Conservation (phyloP, 75 land plant species). For the Isoetes taiwanensis region DNA sequence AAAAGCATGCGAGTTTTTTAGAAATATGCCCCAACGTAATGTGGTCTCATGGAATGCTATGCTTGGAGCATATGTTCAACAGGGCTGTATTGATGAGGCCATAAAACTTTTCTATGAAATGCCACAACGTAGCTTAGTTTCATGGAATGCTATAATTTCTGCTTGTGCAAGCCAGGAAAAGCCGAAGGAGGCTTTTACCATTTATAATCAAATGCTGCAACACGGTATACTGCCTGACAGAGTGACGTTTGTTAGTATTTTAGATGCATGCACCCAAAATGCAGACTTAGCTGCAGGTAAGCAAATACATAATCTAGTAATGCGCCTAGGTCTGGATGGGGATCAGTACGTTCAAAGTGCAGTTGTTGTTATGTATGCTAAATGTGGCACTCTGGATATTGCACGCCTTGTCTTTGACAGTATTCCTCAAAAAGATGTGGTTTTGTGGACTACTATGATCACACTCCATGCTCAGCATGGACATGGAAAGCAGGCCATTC, state of each 20-base stretch:
- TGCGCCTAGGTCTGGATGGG: too few relatives aligned
- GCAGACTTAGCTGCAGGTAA: too few relatives aligned
- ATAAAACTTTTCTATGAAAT: constrained; percentile 23
- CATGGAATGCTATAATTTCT: constrained; percentile 40
- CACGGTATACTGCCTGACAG: background rate
- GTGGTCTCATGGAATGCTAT: constrained; percentile 17
- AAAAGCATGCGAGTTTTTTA: constrained; percentile 3
- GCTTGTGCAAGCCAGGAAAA: background rate
- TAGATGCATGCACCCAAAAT: background rate
- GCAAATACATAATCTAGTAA: too few relatives aligned
- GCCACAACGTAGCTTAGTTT: constrained; percentile 24
- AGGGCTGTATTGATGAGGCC: constrained; percentile 18
- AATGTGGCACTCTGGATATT: too few relatives aligned
- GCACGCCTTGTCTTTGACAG: too few relatives aligned
- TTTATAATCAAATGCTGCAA: constrained; percentile 26
- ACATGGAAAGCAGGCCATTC: too few relatives aligned
- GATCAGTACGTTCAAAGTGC: too few relatives aligned
- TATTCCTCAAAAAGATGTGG: too few relatives aligned
- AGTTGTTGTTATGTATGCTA: too few relatives aligned
- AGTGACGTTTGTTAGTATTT: background rate
- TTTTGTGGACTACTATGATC: too few relatives aligned
- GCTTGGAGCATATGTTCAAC: constrained; percentile 10
- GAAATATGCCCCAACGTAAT: constrained; percentile 10
- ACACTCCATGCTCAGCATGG: too few relatives aligned
- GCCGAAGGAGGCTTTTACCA: constrained; percentile 16